Conservation (phyloP, 2,329 filamentous ascomycete genomes). For the Sodiomyces alkalinus region DNA sequence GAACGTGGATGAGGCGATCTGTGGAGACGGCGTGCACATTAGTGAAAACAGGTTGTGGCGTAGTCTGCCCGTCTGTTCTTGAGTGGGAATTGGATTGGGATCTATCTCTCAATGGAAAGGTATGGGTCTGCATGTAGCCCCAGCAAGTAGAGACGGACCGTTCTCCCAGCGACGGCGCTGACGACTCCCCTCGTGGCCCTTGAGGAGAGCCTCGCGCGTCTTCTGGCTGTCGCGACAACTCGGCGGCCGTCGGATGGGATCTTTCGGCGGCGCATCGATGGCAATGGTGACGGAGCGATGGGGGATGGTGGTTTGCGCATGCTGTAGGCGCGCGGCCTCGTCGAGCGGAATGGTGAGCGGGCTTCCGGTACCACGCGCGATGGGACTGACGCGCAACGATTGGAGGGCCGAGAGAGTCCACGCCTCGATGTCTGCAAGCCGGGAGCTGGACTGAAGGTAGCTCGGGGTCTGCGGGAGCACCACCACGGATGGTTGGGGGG, state of each 20-base stretch:
- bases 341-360: conserved; percentile 66
- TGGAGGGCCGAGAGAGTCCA: conserved; percentile 48
- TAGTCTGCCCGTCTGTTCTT: not conserved
- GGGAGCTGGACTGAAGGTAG: conserved; percentile 5
- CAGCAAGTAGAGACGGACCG: too few relatives aligned
- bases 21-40: conserved; percentile 1
- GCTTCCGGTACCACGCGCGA: conserved; percentile 43
- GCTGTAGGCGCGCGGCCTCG: conserved; percentile 18
- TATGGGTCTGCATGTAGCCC: too few relatives aligned
- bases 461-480: conserved; percentile 11
- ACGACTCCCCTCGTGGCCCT: conserved; percentile 81
- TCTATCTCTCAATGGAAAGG: too few relatives aligned
- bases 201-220: conserved; percentile 60
- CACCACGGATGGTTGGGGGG: conserved; percentile 8
- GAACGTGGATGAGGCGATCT: conserved; percentile 81
- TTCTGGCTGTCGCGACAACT: conserved; percentile 38
- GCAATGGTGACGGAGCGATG: conserved; percentile 8
- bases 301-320: conserved; percentile 3
- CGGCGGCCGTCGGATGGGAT: conserved; percentile 26
- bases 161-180: conserved; percentile 91
- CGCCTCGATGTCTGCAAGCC: conserved; percentile 44
- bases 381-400: conserved; percentile 37
- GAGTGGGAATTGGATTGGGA: too few relatives aligned
- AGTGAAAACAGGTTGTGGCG: not conserved
- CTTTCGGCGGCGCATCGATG: conserved; percentile 8